Evolutionary conservation across 1,284 basidiomycete genomes (phyloP), one percentile per base, ranked within the genome.

Genomic region (Schizophyllum amplum): DNA sequence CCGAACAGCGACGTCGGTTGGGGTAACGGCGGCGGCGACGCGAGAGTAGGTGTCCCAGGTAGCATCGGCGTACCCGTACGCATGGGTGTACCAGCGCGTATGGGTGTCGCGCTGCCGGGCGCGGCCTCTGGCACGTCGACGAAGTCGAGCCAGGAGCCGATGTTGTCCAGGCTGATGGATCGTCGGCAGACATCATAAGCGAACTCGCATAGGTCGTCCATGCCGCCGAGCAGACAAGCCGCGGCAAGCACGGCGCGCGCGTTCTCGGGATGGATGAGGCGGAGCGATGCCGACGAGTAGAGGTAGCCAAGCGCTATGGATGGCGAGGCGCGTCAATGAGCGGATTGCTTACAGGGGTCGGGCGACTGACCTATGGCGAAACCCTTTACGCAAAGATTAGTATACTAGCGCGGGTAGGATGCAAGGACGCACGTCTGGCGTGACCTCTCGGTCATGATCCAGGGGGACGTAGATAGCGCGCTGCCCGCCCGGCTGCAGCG

Each of bases 171-270:
- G 48, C 76, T 79, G 71, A 94, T 84, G 52, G 87, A 87, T 60
- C 81, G 82, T 63, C 81, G 79, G 75, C 86, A 90, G 55, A 83
- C 74, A 55, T 84, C 80, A 69, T 92, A 93, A n/a, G 91, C 83
- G 65, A 86, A 85, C 62, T 78, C 77, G 68, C 83, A 87, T 25
- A 94, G 75, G 51, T 93, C 90, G 50, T 90, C 83, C 86, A 94
- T 89, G 49, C 87, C 90, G 55, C 89, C 89, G 51, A 94, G 81
- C 46, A 92, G 76, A 69, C 86, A 89, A 5, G 86, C 87, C 49
- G 90, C 87, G 42, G 91, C 88, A 54, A 94, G 82, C 47, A 92
- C 87, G 17, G 83, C 84, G 64, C 90, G 83, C 57, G 90, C 87
- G 72, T 94, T 94, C 64, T 82, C 78, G 52, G 86, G 78, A 63